Evolutionary conservation across 495 filamentous ascomycete species (phyloP), one percentile per base, ranked within the genome.

Genomic region (Penicillium nucicola): DNA sequence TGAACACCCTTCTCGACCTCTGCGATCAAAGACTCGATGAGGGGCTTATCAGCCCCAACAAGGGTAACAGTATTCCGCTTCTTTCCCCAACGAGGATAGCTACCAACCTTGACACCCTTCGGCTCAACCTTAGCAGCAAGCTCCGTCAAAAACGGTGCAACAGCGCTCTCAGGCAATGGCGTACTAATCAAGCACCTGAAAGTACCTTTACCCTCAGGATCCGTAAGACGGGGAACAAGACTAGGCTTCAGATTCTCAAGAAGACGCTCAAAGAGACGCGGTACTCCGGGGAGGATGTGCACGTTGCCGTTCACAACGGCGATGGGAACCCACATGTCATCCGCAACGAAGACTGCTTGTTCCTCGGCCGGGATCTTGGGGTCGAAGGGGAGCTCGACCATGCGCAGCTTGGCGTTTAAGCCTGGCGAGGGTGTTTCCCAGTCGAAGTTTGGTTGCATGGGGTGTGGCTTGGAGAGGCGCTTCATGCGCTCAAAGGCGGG

Each of bases 61-160:
- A 98, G 72, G 19, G 93, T 97, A 23, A 98, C 88, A 0, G 90
- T 92, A 64, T 98, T 98, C 22, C 79, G 77, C 58, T 83, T 83
- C 76, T 87, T 92, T 0, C 85, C 89, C 93, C 91, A 96, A 40
- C 89, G 75, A 18, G 93, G 93, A 70, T 98, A 98, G 62, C 89
- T 95, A 7, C 93, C 93, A n/a, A 98, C 89, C 72, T 97, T 97
- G 45, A 98, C 78, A 0, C 89, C 89, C 54, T 78, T 79, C 0
- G 79, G 68, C 64, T 82, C 82, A 7, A 88, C 88, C 65, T 77
- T 81, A 12, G 64, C 77, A 11, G 91, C 88, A 48, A 98, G 69
- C 54, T 86, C 80, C 3, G 89, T 90, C 66, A 98, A 70, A 58
- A 87, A 97, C 32, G 71, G 78, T 8, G 93, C 92, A 7, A 97